Conservation (phyloP, 129 eudicot species). For the Arctium lappa region DNA sequence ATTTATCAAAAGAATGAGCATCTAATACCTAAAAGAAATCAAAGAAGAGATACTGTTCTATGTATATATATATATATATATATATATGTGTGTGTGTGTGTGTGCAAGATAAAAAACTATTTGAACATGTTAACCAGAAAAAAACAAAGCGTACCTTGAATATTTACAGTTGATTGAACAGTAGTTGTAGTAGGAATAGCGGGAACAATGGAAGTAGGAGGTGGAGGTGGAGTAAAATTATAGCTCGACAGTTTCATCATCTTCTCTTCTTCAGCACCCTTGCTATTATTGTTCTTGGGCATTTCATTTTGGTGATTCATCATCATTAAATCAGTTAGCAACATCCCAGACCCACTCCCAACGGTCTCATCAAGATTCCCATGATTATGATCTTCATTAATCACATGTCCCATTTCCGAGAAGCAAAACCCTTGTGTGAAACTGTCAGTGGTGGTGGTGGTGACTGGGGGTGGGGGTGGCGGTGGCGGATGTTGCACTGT, state of each 20-base stretch:
- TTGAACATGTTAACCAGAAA: background rate
- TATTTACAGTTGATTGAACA: slow-evolving; percentile 35
- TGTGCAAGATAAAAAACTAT: background rate
- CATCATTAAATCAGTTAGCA: slow-evolving; percentile 51
- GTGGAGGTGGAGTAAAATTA: slow-evolving; percentile 26
- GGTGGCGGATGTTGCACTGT: slow-evolving; percentile 17
- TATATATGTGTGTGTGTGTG: no score
- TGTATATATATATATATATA: no score
- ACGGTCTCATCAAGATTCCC: slow-evolving; percentile 25
- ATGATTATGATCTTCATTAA: background rate
- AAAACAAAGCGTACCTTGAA: slow-evolving; percentile 42
- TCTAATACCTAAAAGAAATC: background rate
- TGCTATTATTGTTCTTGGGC: slow-evolving; percentile 15
- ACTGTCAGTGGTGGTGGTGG: background rate
- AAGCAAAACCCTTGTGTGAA: slow-evolving; percentile 49
- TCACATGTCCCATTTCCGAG: slow-evolving; percentile 26
- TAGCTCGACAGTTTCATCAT: slow-evolving; percentile 27
- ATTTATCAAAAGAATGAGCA: background rate
- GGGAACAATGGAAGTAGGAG: slow-evolving; percentile 24
- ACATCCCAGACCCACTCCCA: slow-evolving; percentile 32
- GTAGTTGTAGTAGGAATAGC: slow-evolving; percentile 22
- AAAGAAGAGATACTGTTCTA: background rate
- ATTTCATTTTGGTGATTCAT: slow-evolving; percentile 25
- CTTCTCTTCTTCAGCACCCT: slow-evolving; percentile 45
- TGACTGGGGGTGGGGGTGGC: slow-evolving; percentile 2